Evolutionary conservation across 129 eudicot genomes (phyloP), one percentile per base, ranked within the genome.

Genomic region (Flaveria linearis): DNA sequence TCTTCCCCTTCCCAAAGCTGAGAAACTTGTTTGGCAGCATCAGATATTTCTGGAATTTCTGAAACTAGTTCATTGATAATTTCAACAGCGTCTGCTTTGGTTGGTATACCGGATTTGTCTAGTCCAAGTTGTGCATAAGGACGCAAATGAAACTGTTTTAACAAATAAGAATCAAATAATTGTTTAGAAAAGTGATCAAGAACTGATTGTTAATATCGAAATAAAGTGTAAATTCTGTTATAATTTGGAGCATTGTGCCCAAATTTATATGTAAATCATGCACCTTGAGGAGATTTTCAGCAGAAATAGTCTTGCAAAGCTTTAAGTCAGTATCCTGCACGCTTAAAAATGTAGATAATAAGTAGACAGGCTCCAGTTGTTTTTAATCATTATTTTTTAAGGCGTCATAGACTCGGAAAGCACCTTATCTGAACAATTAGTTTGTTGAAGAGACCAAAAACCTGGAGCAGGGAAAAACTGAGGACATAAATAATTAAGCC

Each of bases 271-370:
- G 50, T 17, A 36, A 66, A 39, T 36, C 22, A 41, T 69, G 83
- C 78, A 93, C 98, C 97, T 93, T 93, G 71, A 93, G 90, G 42
- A 93, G 98, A 84, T 93, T 93, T 82, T 93, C 98, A 15, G 98
- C 97, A 13, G 90, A 67, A 69, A 83, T 49, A 45, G 70, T 79
- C 42, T 82, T 64, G 76, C 55, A 76, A 50, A 76, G 79, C 72
- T 69, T 80, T 74, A 86, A 68, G 62, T 71, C 55, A 49, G 84
- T 75, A 68, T 39, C 86, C 98, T 93, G 96, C 20, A 22, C 69
- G 75, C 45, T 28, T 52, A 72, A 64, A 2, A 52, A n/a, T 15
- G 22, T 16, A 66, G 14, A 65, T 50, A 3, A 25, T 41, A 78
- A 26, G 22, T 58, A 58, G 5, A 56, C 3, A 69, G 16, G 36